phyloP scores from a whole-genome alignment of 2,329 filamentous ascomycete species.

The Talaromyces sp. region DNA sequence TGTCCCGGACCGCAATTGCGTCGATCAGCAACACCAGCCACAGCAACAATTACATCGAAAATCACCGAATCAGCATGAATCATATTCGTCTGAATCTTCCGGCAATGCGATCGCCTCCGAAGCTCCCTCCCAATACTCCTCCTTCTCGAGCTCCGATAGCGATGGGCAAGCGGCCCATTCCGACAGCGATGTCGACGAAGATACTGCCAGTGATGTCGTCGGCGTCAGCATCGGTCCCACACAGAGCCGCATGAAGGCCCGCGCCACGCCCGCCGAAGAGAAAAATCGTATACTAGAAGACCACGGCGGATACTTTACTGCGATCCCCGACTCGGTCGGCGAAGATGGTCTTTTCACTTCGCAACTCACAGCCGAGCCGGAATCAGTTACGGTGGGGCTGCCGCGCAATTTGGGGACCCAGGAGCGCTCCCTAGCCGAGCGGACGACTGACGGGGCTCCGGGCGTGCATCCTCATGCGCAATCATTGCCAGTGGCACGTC shows the following conservation, averaged over 20 bases:
- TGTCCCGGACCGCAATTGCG: background rate
- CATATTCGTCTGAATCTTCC: slow-evolving; percentile 26
- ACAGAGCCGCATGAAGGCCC: slow-evolving; percentile 60
- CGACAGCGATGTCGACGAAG: slow-evolving; percentile 32
- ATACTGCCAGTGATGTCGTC: slow-evolving; percentile 49
- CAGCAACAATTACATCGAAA: background rate
- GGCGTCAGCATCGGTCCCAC: slow-evolving; percentile 62
- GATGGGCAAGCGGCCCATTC: slow-evolving; percentile 25
- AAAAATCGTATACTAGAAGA: slow-evolving; percentile 60
- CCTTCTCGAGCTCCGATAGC: slow-evolving; percentile 37
- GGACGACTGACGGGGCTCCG: slow-evolving; percentile 8
- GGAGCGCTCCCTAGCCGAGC: background rate
- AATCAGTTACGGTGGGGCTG: slow-evolving; percentile 21
- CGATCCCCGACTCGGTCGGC: slow-evolving; percentile 36
- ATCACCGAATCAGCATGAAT: slow-evolving; percentile 8
- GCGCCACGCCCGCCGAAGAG: slow-evolving; percentile 60
- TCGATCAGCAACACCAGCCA: background rate
- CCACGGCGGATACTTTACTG: slow-evolving; percentile 52
- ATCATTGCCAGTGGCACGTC: slow-evolving; percentile 11
- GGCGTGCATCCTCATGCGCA: slow-evolving; percentile 8
- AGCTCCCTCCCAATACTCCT: slow-evolving; percentile 24
- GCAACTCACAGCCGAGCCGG: slow-evolving; percentile 38
- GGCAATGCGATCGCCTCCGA: slow-evolving; percentile 18
- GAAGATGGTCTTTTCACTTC: slow-evolving; percentile 34
- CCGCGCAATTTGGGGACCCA: background rate